A percentile compares a stretch with the other conserved stretches of the same genome.
Conservation (phyloP, 352 stramenopile genomes). For the Pythium myriotylum region DNA sequence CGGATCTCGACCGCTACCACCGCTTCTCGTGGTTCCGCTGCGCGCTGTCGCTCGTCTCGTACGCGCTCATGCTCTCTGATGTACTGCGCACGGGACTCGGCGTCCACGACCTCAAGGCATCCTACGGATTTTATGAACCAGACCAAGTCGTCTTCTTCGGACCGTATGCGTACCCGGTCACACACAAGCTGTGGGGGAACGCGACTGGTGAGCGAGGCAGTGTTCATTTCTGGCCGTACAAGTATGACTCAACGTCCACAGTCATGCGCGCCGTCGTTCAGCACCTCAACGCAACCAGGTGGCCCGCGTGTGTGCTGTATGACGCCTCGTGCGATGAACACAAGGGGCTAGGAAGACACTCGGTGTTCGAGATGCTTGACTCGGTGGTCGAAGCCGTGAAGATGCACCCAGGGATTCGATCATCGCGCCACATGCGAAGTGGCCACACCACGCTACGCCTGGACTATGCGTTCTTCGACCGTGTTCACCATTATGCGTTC, state of each 20-base stretch:
- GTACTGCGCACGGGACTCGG: conserved; percentile 24
- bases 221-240: conserved; percentile 25
- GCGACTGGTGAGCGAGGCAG: background rate
- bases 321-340: conserved; percentile 10
- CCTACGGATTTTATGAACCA: background rate
- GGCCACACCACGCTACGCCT: conserved; percentile 17
- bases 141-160: conserved; percentile 12
- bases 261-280: conserved; percentile 22
- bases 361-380: conserved; percentile 25
- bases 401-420: background rate
- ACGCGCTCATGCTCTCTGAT: conserved; percentile 31
- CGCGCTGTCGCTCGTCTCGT: conserved; percentile 26
- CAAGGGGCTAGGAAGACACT: background rate
- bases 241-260: conserved; percentile 34
- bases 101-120: background rate
- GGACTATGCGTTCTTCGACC: conserved; percentile 14
- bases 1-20: conserved; percentile 11
- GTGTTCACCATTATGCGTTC: conserved; percentile 23
- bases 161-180: conserved; percentile 18
- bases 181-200: background rate
- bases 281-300: conserved; percentile 10
- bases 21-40: conserved; percentile 26
- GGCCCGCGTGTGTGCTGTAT: conserved; percentile 29
- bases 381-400: conserved; percentile 21
- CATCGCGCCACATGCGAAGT: background rate